Percentiles rank a stretch among this genome's conserved stretches.
These are phyloP conservation scores for Nitzschia inconspicua DNA, from an alignment of 108 stramenopile species.

Conservation along the genomic window DNA sequence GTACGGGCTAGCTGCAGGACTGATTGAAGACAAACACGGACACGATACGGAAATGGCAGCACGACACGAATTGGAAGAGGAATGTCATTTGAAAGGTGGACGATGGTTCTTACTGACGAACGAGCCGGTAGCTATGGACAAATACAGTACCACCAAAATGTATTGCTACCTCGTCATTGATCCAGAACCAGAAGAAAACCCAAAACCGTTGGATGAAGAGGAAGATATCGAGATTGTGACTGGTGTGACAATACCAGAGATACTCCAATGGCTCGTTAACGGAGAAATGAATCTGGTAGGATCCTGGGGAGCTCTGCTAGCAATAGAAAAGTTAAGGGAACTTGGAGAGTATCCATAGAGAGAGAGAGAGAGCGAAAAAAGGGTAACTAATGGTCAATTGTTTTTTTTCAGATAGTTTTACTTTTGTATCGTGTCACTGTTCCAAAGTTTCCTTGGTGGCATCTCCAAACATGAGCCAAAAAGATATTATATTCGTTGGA, in stretches of 20 bases:
- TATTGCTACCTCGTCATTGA: conserved; percentile 67
- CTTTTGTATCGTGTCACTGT: too few relatives aligned
- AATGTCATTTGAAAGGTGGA: conserved; percentile 73
- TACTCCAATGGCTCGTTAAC: conserved; percentile 50
- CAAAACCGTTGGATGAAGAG: conserved; percentile 71
- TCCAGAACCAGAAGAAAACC: conserved; percentile 49
- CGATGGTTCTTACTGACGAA: conserved; percentile 61
- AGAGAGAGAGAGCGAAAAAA: too few relatives aligned
- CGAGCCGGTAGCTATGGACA: conserved; percentile 66
- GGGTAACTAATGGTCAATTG: too few relatives aligned
- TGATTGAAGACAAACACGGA: conserved; percentile 70
- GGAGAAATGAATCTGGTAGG: conserved; percentile 84
- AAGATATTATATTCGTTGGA: too few relatives aligned
- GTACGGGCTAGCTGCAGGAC: conserved; percentile 70
- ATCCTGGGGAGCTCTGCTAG: conserved; percentile 67
- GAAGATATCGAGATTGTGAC: conserved; percentile 79
- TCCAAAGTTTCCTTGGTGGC: too few relatives aligned
- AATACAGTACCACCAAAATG: conserved; percentile 70
- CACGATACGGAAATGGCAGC: conserved; percentile 43
- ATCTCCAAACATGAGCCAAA: too few relatives aligned
- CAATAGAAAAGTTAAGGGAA: conserved; percentile 70
- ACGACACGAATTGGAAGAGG: conserved; percentile 74
- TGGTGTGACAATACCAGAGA: conserved; percentile 54
- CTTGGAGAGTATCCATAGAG: conserved; percentile 47
- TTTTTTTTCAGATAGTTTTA: too few relatives aligned